Evolutionary conservation across 805 yeast genomes (phyloP).

Genomic region (Dipodascus albidus): DNA sequence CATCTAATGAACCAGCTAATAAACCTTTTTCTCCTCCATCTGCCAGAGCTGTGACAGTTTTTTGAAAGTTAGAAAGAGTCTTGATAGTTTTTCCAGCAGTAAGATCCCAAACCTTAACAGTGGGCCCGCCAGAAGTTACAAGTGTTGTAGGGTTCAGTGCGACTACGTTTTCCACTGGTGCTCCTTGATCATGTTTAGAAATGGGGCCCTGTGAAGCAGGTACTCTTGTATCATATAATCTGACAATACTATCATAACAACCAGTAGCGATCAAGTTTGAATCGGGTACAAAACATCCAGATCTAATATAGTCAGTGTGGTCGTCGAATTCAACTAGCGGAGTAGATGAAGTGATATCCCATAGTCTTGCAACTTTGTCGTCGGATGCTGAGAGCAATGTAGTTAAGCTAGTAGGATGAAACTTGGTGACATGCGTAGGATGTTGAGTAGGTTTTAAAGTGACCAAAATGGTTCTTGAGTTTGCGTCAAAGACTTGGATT

Average conservation of each 20-base stretch:
- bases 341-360: conserved; percentile 77
- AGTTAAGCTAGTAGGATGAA: conserved; percentile 68
- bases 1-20: conserved; percentile 90
- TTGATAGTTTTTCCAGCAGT: conserved; percentile 60
- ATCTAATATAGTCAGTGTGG: conserved; percentile 81
- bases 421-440: conserved; percentile 89
- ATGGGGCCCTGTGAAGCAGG: conserved; percentile 37
- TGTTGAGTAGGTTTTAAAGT: conserved; percentile 74
- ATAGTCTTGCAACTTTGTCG: conserved; percentile 75
- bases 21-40: conserved; percentile 67
- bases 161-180: conserved; percentile 78
- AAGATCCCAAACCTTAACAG: conserved; percentile 85
- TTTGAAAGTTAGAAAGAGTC: conserved; percentile 78
- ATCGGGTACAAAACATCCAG: conserved; percentile 65
- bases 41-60: conserved; percentile 80
- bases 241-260: conserved; percentile 79
- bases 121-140: conserved; percentile 73
- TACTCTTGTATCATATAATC: conserved; percentile 73
- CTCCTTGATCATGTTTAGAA: conserved; percentile 53
- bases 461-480: conserved; percentile 67
- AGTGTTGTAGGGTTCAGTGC: conserved; percentile 66
- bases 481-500: conserved; percentile 82
- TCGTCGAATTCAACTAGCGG: conserved; percentile 60
- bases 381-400: conserved; percentile 82
- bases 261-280: conserved; percentile 83